These are phyloP conservation scores for Paramyrothecium roridum DNA, from an alignment of 2,329 filamentous ascomycete genomes.

Conservation along the genomic window DNA sequence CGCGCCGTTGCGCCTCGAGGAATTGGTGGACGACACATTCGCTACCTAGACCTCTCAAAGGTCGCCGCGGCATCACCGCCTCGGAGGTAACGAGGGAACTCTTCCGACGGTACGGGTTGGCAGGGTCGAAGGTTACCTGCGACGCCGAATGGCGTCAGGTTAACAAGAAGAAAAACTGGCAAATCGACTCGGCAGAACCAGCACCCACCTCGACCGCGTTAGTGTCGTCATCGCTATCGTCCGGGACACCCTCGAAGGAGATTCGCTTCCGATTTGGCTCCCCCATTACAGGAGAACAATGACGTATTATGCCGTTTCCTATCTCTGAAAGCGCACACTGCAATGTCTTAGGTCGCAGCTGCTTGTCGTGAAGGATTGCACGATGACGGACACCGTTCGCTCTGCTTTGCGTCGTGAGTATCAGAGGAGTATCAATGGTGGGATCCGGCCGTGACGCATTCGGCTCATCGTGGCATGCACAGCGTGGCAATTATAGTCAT, in stretches of 20 bases:
- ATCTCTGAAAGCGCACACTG: neutral
- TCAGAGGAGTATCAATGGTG: neutral
- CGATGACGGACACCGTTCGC: neutral
- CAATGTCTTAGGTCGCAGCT: neutral
- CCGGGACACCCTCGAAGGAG: conserved; percentile 31
- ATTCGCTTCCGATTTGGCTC: conserved; percentile 15
- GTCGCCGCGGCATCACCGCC: conserved; percentile 26
- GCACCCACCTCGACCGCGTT: conserved; percentile 47
- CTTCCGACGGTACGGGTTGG: conserved; percentile 61
- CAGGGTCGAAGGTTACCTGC: conserved; percentile 60
- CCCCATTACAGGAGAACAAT: conserved; percentile 11
- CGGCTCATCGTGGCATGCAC: neutral
- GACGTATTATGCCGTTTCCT: conserved; percentile 9
- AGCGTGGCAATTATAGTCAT: neutral
- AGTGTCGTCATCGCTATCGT: conserved; percentile 44
- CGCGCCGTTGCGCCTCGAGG: conserved; percentile 52
- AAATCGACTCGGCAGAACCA: neutral
- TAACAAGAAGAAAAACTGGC: neutral
- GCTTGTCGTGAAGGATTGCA: neutral
- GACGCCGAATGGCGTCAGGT: neutral
- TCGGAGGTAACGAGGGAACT: conserved; percentile 60
- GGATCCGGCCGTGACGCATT: neutral
- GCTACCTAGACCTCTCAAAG: conserved; percentile 30
- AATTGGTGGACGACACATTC: conserved; percentile 66
- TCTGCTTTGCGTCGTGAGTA: neutral